phyloP scores from a whole-genome alignment of 2,329 filamentous ascomycete species.

The Aaosphaeria arxii region DNA sequence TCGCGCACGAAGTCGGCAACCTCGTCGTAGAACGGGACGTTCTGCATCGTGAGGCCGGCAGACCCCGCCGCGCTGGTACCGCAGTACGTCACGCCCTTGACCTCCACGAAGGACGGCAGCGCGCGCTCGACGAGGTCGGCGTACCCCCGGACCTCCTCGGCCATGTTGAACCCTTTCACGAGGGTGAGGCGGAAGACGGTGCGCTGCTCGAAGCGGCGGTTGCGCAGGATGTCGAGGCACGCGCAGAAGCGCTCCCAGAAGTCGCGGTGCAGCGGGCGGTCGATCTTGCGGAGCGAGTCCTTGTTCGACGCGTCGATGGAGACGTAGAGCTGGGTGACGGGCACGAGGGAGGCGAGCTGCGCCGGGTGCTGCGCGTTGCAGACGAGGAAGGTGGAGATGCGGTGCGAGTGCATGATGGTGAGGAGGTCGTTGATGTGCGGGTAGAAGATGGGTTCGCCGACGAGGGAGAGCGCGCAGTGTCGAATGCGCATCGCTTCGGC shows the following conservation, averaged over 20 bases:
- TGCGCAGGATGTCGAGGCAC: conserved; percentile 84
- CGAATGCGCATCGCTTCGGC: conserved; percentile 89
- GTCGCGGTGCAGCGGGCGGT: conserved; percentile 87
- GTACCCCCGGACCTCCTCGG: conserved; percentile 88
- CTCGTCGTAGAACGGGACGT: conserved; percentile 78
- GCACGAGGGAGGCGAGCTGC: conserved; percentile 75
- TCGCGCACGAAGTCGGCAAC: conserved; percentile 76
- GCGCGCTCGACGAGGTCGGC: conserved; percentile 83
- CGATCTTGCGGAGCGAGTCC: conserved; percentile 82
- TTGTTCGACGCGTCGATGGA: conserved; percentile 92
- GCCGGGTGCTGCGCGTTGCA: conserved; percentile 97
- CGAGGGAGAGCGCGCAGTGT: conserved; percentile 87
- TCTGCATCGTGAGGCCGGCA: conserved; percentile 91
- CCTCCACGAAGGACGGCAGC: conserved; percentile 86
- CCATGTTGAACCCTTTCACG: conserved; percentile 97
- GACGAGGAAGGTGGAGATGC: conserved; percentile 90
- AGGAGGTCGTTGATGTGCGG: conserved; percentile 95
- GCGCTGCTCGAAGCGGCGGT: conserved; percentile 78
- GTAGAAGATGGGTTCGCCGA: conserved; percentile 98
- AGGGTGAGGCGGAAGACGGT: conserved; percentile 94
- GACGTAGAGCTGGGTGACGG: conserved; percentile 93
- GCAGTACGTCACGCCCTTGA: conserved; percentile 97
- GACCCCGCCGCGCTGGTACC: conserved; percentile 81
- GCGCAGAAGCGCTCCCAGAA: conserved; percentile 96
- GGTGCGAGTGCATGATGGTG: conserved; percentile 75